Conservation (phyloP, 1,139 yeast species). For the Saccharomyces hybrid region DNA sequence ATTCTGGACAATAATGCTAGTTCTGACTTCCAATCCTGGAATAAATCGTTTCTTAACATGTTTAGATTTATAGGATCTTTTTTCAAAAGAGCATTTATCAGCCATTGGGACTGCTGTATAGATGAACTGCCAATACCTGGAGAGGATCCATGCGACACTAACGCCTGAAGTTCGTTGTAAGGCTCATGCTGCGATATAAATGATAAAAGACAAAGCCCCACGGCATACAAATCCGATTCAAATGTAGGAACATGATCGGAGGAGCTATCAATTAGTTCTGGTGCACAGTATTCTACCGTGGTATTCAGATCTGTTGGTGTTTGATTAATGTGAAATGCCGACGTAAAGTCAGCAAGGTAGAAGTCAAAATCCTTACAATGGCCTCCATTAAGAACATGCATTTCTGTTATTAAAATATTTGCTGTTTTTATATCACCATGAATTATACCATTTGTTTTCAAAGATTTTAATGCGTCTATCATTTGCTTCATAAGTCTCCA, state of each 20-base stretch:
- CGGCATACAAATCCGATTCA: constrained; percentile 16
- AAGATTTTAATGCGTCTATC: constrained; percentile 7
- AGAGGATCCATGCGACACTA: not conserved
- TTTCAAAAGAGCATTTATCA: constrained; percentile 16
- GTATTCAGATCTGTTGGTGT: constrained; percentile 7
- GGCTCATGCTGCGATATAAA: constrained; percentile 17
- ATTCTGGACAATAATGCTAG: constrained; percentile 9
- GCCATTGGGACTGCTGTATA: constrained; percentile 18
- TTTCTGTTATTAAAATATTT: constrained; percentile 10
- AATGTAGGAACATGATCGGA: constrained; percentile 1
- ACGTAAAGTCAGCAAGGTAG: constrained; percentile 15
- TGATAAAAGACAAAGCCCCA: constrained; percentile 17
- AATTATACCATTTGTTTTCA: constrained; percentile 10
- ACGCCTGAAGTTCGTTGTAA: constrained; percentile 10
- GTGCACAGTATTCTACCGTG: constrained; percentile 18
- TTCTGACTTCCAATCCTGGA: constrained; percentile 35
- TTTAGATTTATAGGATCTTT: constrained; percentile 18
- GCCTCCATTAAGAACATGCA: not conserved
- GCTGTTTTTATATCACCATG: constrained; percentile 21
- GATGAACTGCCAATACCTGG: constrained; percentile 6
- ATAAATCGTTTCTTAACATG: constrained; percentile 52
- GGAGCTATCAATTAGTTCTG: constrained; percentile 9
- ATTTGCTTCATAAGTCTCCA: constrained; percentile 9
- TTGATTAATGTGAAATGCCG: constrained; percentile 4
- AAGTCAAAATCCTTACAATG: constrained; percentile 3